Conservation (phyloP, 2,329 filamentous ascomycete genomes). For the Cryphonectria nitschkei region DNA sequence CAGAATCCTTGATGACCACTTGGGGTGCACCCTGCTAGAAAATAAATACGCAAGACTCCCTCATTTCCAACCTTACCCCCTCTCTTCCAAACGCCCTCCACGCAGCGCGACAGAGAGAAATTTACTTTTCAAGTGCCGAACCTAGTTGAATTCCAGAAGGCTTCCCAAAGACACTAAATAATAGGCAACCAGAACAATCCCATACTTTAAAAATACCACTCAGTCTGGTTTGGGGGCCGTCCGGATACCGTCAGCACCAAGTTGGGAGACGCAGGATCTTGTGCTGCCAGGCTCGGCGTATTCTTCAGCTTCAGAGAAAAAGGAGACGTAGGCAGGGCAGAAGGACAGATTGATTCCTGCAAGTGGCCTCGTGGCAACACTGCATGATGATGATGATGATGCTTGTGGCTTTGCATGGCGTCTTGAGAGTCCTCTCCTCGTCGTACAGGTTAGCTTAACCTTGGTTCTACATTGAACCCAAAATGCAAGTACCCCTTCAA, state of each 20-base stretch:
- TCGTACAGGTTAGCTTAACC: neutral
- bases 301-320: neutral
- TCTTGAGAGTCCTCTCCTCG: neutral
- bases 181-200: neutral
- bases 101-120: neutral
- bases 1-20: neutral
- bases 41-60: neutral
- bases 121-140: neutral
- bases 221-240: neutral
- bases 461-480: too few species aligned
- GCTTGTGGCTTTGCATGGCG: neutral
- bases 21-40: neutral
- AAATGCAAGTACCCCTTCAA: too few species aligned
- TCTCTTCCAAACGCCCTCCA: too few species aligned
- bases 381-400: neutral
- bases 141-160: neutral
- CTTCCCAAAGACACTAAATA: neutral
- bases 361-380: neutral
- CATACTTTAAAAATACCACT: neutral
- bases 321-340: neutral
- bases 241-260: neutral
- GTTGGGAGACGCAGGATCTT: neutral
- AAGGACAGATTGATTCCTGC: neutral
- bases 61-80: neutral
- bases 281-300: neutral